Base-by-base conservation (phyloP, 73 alveolate genomes). In the Paramecium caudatum region DNA sequence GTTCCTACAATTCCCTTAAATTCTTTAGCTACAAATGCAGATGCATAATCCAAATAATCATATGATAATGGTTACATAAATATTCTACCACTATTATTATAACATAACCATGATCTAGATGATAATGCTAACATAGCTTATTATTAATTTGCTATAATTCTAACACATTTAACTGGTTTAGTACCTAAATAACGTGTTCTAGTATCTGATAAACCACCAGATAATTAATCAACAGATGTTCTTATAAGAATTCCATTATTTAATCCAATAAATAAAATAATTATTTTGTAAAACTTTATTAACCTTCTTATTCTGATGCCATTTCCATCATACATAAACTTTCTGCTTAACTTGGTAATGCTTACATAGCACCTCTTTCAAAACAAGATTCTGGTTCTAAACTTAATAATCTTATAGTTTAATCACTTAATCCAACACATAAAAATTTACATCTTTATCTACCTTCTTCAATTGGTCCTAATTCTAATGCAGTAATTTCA, bases 371-470 rank as follows among this genome's bases (percentile, higher is more conserved):
- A 49, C 97, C 93, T 94, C 99, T 95, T 43, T 90, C 55, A 45
- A 98, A 98, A 46, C 97, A 95, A 3, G 96, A 90, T 91, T 99
- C 99, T 19, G 98, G 99, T 82, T 99, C 99, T 90, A 99, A 93
- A 68, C 99, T 97, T 69, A 99, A 94, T 83, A 98, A 93, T 48
- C 98, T 97, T 17, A 99, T 98, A 32, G 99, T 96, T 90, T 93
- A 94, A 95, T 99, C 99, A 48, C 91, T 95, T 37, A 94, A 95
- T 27, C 99, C 99, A 33, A 97, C 97, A 7, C 98, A 99, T 48
- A 98, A 91, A 95, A 97, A 98, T 90, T 96, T 95, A 62, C 98
- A 92, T 85, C 98, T 97, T 47, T 91, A 85, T 90, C 98, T 95
- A 7, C 98, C 98, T 50, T 95, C 98, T 37, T 97, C 99, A n/a